A percentile compares a stretch with the other conserved stretches of the same genome.
Conservation (phyloP, 2,329 filamentous ascomycete species). For the Colletotrichum karsti region DNA sequence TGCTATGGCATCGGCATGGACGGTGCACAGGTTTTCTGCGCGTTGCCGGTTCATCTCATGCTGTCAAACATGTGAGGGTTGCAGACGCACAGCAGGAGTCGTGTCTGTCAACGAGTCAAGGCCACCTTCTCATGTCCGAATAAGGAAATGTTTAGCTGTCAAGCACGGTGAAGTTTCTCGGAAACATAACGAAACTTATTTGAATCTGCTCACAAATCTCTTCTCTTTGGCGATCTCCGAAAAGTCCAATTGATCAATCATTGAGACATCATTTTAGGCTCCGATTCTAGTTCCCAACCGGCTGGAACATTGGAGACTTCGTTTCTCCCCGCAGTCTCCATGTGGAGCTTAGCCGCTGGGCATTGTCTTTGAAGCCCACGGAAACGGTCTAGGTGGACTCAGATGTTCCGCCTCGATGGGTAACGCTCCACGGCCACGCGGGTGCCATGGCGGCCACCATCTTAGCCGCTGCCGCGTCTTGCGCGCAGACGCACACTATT, state of each 20-base stretch:
- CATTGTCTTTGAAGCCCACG: background rate
- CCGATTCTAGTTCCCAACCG: background rate
- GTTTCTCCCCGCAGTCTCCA: background rate
- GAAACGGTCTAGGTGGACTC: background rate
- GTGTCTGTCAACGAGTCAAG: background rate
- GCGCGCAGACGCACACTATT: background rate
- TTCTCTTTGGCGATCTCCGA: background rate
- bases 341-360: background rate
- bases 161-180: background rate
- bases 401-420: background rate
- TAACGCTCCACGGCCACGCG: background rate
- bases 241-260: background rate
- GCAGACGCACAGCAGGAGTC: background rate
- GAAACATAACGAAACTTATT: background rate
- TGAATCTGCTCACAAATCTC: background rate
- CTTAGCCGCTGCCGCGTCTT: background rate
- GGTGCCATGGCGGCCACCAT: background rate
- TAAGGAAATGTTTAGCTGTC: background rate
- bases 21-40: background rate
- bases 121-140: background rate
- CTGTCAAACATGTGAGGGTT: background rate
- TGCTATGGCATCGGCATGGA: background rate
- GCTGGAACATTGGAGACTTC: background rate
- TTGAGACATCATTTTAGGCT: background rate
- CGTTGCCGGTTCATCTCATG: constrained; percentile 4